Percentiles rank a stretch among this genome's conserved stretches.
Evolutionary conservation across 2,329 filamentous ascomycete genomes (phyloP).

Genomic region (Colletotrichum sansevieriae): DNA sequence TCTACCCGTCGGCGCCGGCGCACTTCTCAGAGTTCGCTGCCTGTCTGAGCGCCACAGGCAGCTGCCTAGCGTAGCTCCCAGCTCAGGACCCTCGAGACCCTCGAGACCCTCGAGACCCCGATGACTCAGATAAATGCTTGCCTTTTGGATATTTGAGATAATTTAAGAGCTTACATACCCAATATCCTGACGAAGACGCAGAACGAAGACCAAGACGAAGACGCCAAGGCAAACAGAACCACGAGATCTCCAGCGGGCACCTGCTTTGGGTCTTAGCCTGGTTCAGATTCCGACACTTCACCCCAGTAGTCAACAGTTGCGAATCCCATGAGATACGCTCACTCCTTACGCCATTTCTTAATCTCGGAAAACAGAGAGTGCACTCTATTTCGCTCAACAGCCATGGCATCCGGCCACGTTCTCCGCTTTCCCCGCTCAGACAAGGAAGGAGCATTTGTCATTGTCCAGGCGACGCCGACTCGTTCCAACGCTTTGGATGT

Average conservation of each 20-base stretch:
- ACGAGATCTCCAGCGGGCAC: too few species aligned
- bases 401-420: constrained; percentile 51
- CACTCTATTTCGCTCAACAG: constrained; percentile 18
- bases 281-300: constrained; percentile 7
- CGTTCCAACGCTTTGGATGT: constrained; percentile 69
- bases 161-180: too few species aligned
- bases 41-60: constrained; percentile 34
- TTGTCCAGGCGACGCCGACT: constrained; percentile 69
- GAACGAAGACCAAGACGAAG: too few species aligned
- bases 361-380: constrained; percentile 19
- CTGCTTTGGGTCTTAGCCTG: too few species aligned
- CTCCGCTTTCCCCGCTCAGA: constrained; percentile 71
- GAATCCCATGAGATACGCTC: not conserved
- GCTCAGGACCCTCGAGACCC: constrained; percentile 16
- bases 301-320: not conserved
- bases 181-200: too few species aligned
- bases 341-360: constrained; percentile 18
- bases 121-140: constrained; percentile 25
- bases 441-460: constrained; percentile 65
- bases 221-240: too few species aligned
- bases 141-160: not conserved
- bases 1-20: constrained; percentile 8
- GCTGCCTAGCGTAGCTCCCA: constrained; percentile 28
- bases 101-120: not conserved
- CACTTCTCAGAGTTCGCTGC: constrained; percentile 12